These are phyloP conservation scores for Microsporum ferrugineum DNA, from an alignment of 2,329 filamentous ascomycete genomes.

Conservation along the genomic window DNA sequence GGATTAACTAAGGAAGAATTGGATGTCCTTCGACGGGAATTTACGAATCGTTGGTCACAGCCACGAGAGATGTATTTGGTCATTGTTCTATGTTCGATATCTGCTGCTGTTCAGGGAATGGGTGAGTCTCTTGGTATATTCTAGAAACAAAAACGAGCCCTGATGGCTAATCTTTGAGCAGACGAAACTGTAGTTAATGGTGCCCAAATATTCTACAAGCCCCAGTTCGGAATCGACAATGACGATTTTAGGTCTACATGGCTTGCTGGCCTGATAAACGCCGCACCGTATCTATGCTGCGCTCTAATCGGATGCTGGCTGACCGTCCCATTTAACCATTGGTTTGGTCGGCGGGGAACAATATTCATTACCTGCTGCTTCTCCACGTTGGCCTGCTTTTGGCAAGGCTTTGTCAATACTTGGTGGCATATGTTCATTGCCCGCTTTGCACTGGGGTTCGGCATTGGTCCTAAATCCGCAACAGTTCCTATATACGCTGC, in stretches of 20 bases:
- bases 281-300: constrained; percentile 49
- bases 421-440: constrained; percentile 62
- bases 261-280: constrained; percentile 53
- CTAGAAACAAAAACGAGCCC: neutral
- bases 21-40: constrained; percentile 47
- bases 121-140: constrained; percentile 22
- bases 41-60: constrained; percentile 57
- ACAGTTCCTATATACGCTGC: constrained; percentile 68
- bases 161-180: constrained; percentile 16
- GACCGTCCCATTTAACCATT: constrained; percentile 59
- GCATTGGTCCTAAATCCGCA: constrained; percentile 63
- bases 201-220: constrained; percentile 54
- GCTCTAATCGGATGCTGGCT: constrained; percentile 61
- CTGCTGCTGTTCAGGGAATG: constrained; percentile 61
- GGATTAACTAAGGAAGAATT: constrained; percentile 50
- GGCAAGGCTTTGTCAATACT: constrained; percentile 54
- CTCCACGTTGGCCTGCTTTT: constrained; percentile 44
- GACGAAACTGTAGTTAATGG: constrained; percentile 61
- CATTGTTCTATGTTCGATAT: constrained; percentile 55
- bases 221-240: constrained; percentile 48
- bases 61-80: constrained; percentile 54
- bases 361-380: constrained; percentile 68
- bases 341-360: constrained; percentile 58
- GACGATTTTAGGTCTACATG: constrained; percentile 41
- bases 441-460: constrained; percentile 63